Evolutionary conservation across 129 eudicot genomes (phyloP).

Genomic region (Lonicera japonica): DNA sequence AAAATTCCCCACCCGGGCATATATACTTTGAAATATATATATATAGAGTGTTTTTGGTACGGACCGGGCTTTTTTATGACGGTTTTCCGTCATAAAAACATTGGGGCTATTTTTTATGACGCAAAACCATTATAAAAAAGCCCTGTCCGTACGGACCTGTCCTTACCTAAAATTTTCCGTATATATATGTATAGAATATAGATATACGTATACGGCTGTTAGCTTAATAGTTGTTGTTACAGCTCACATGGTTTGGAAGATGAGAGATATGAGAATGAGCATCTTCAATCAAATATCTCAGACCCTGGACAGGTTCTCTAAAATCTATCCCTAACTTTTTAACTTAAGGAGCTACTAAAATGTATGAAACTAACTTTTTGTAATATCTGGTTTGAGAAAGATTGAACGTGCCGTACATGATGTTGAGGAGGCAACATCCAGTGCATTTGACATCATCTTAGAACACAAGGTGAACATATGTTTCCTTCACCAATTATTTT

Average conservation of each 20-base stretch:
- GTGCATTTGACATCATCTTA: conserved; percentile 71
- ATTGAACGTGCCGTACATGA: conserved; percentile 81
- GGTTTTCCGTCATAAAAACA: no score
- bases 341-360: not conserved
- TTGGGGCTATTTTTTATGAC: no score
- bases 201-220: conserved; percentile 1
- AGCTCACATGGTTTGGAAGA: conserved; percentile 76
- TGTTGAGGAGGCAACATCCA: conserved; percentile 87
- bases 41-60: no score
- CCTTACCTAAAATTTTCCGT: no score
- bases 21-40: no score
- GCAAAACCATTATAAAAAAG: no score
- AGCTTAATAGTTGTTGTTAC: conserved; percentile 11
- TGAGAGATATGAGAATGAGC: conserved; percentile 58
- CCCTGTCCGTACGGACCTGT: no score
- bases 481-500: not conserved
- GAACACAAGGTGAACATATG: conserved; percentile 52
- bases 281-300: conserved; percentile 50
- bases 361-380: conserved; percentile 10
- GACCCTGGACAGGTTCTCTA: conserved; percentile 69
- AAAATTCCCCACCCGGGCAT: no score
- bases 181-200: conserved; percentile 1
- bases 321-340: conserved; percentile 8
- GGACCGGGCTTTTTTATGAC: no score
- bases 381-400: conserved; percentile 31